Conservation (phyloP, 805 yeast genomes). For the Wickerhamomyces chambardii region DNA sequence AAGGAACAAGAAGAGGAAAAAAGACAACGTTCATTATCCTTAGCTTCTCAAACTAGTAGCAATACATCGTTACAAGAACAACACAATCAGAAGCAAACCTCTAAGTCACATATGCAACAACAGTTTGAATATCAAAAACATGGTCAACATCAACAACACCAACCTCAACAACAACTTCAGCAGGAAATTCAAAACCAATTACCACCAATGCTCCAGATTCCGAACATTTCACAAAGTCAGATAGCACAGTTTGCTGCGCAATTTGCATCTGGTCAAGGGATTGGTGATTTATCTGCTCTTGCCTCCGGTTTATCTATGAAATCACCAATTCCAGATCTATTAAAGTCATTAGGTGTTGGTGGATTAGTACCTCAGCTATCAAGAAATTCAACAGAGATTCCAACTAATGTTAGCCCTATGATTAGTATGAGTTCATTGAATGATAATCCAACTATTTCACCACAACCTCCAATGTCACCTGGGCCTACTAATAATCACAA, state of each 20-base stretch:
- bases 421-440: slow-evolving; percentile 16
- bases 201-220: slow-evolving; percentile 4
- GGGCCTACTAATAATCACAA: slow-evolving; percentile 6
- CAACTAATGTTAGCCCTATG: slow-evolving; percentile 9
- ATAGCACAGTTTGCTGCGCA: slow-evolving; percentile 17
- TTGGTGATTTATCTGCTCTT: slow-evolving; percentile 16
- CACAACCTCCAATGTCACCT: slow-evolving; percentile 20
- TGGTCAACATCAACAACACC: slow-evolving; percentile 13
- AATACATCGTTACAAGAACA: no score
- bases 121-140: no score
- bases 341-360: slow-evolving; percentile 1
- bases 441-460: slow-evolving; percentile 19
- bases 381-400: slow-evolving; percentile 5
- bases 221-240: slow-evolving; percentile 19
- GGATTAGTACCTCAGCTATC: slow-evolving; percentile 1
- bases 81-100: no score
- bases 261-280: background rate
- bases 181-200: slow-evolving; percentile 11
- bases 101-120: no score
- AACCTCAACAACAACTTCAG: slow-evolving; percentile 10
- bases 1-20: no score
- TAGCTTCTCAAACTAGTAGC: no score
- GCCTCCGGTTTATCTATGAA: slow-evolving; percentile 6
- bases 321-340: slow-evolving; percentile 8
- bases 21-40: no score